phyloP scores from a whole-genome alignment of 2,329 filamentous ascomycete species.

The Rachicladosporium sp. region DNA sequence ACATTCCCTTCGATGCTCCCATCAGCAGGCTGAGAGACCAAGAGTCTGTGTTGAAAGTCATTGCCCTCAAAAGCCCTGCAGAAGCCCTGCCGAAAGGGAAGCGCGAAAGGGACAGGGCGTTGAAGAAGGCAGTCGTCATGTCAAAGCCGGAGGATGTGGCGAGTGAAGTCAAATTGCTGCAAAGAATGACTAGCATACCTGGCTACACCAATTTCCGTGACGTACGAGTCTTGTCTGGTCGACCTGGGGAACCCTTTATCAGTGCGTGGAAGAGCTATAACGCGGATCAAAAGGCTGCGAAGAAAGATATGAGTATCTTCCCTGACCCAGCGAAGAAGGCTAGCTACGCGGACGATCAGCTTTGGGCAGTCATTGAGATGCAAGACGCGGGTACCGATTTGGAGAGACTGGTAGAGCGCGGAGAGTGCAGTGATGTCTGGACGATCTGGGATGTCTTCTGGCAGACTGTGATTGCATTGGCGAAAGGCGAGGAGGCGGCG shows the following conservation, averaged over 20 bases:
- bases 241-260: constrained; percentile 39
- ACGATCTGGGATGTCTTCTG: constrained; percentile 53
- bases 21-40: constrained; percentile 16
- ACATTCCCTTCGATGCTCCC: constrained; percentile 11
- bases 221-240: constrained; percentile 45
- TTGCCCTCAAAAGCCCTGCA: constrained; percentile 25
- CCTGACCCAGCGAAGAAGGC: constrained; percentile 43
- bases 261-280: constrained; percentile 36
- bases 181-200: constrained; percentile 45
- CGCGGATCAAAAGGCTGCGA: constrained; percentile 27
- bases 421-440: constrained; percentile 27
- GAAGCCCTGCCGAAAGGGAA: constrained; percentile 32
- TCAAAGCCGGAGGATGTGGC: constrained; percentile 32
- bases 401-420: constrained; percentile 26
- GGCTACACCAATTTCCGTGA: constrained; percentile 52
- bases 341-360: constrained; percentile 42
- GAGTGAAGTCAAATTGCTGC: constrained; percentile 40
- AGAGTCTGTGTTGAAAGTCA: constrained; percentile 38
- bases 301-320: constrained; percentile 34
- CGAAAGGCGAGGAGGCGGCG: constrained; percentile 47
- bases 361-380: constrained; percentile 56
- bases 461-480: constrained; percentile 50
- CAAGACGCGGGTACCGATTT: constrained; percentile 50
- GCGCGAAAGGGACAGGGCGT: constrained; percentile 36
- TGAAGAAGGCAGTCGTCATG: constrained; percentile 31